Base-by-base conservation (phyloP, 495 filamentous ascomycete genomes). In the Aspergillus affinis region DNA sequence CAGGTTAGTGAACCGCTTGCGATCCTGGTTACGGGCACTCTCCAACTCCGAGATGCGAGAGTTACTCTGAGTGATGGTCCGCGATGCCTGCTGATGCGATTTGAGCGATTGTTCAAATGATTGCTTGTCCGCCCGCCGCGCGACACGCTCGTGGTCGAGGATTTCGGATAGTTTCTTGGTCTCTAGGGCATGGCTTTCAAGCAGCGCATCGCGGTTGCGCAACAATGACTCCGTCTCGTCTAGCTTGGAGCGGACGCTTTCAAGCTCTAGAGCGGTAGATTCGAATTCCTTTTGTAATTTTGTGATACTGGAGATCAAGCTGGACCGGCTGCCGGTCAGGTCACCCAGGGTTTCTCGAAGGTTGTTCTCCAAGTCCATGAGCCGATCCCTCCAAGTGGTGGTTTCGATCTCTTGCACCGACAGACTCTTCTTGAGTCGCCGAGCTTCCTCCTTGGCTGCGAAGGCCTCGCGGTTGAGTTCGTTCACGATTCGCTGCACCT, bases 241-340 rank as follows among this genome's bases (percentile, higher is more conserved):
- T 18, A 96, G 79, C 36, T 88, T 84, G 30, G 82, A 83, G 65
- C 89, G 88, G 15, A 88, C 86, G 30, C 78, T 83, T 63, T 97
- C 90, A 51, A 98, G 85, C 59, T 96, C 90, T 45, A 88, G 81
- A 17, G 88, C 80, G 3, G 91, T 94, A 36, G 82, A 86, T 57
- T 96, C 93, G 21, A 97, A 86, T 52, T 96, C 90, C 60, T 86
- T 87, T 61, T 97, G 94, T 47, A 98, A 80, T 62, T 93, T 92
- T 61, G 86, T 85, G 67, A 98, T 90, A 55, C 88, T 91, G 84
- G 89, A 86, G 51, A 98, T 84, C 59, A 98, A 79, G 59, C 86
- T 91, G 51, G 90, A 89, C 64, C 90, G 83, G n/a, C 92, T 94
- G 51, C 92, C 93, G 57, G 89, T 90, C 57, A 92, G 78, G 75